These are phyloP conservation scores for Phanerodontia chrysosporium DNA, from an alignment of 768 basidiomycete species.

Conservation along the genomic window DNA sequence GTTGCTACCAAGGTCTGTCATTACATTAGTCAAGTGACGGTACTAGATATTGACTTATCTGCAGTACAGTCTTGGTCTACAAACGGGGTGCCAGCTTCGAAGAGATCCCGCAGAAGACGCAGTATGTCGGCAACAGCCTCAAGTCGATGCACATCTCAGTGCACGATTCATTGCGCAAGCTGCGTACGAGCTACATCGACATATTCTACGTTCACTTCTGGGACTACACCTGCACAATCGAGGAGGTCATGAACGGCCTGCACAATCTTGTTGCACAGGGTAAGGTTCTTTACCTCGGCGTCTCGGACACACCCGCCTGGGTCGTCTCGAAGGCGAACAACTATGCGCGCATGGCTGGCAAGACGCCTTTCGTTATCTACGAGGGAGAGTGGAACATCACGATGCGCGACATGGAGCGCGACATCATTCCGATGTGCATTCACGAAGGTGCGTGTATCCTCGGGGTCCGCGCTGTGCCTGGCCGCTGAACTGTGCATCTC, in stretches of 20 bases:
- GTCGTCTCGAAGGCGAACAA: constrained; percentile 30
- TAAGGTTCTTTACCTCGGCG: constrained; percentile 38
- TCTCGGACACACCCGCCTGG: constrained; percentile 34
- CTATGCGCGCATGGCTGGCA: constrained; percentile 34
- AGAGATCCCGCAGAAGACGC: constrained; percentile 20
- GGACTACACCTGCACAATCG: constrained; percentile 46
- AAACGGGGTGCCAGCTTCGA: constrained; percentile 13
- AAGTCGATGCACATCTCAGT: constrained; percentile 34
- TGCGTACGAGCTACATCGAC: constrained; percentile 42
- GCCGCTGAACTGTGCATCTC: neutral
- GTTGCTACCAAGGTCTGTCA: constrained; percentile 19
- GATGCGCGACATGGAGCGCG: constrained; percentile 35
- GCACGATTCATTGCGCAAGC: constrained; percentile 34
- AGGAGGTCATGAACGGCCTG: constrained; percentile 53
- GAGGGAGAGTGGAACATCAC: constrained; percentile 34
- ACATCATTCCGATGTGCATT: constrained; percentile 35
- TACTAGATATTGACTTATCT: neutral
- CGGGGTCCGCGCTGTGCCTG: no score
- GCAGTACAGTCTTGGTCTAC: constrained; percentile 13
- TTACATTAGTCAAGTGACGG: no score
- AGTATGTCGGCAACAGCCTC: constrained; percentile 35
- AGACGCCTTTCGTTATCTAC: constrained; percentile 33
- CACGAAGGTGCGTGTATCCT: constrained; percentile 22
- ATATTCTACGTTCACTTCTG: constrained; percentile 47
- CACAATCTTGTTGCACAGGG: constrained; percentile 47